phyloP scores from a whole-genome alignment of 306 rosid genomes.

The Begonia peltatifolia region DNA sequence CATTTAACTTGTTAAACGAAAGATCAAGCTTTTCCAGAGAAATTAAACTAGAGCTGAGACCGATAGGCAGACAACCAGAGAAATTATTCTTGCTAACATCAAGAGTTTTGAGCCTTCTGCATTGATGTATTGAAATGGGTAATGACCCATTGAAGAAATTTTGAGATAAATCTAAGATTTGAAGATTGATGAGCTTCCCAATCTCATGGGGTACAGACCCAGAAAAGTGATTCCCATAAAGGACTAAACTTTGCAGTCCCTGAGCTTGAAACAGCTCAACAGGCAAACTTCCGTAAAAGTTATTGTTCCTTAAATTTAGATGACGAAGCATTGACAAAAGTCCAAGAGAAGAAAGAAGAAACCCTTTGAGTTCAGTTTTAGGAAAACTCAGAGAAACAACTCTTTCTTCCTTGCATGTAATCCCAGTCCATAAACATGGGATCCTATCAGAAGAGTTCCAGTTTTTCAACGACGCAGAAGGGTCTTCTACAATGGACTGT shows the following conservation, averaged over 20 bases:
- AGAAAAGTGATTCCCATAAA: constrained; percentile 83
- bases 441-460: constrained; percentile 73
- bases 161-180: constrained; percentile 75
- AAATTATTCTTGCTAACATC: constrained; percentile 60
- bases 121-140: constrained; percentile 43
- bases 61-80: constrained; percentile 55
- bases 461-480: constrained; percentile 49
- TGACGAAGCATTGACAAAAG: constrained; percentile 73
- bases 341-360: constrained; percentile 66
- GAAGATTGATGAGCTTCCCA: constrained; percentile 70
- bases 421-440: constrained; percentile 91
- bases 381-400: constrained; percentile 85
- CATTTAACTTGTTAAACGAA: constrained; percentile 62
- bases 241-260: constrained; percentile 87
- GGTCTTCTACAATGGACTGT: constrained; percentile 44
- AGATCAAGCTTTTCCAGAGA: constrained; percentile 61
- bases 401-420: constrained; percentile 65
- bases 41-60: constrained; percentile 43
- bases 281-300: constrained; percentile 57
- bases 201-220: constrained; percentile 67
- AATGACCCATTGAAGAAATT: constrained; percentile 69
- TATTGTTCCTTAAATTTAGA: constrained; percentile 72
- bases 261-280: constrained; percentile 45
- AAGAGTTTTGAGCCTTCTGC: constrained; percentile 65
- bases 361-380: constrained; percentile 56